A percentile compares a stretch with the other conserved stretches of the same genome.
Evolutionary conservation across 2,329 filamentous ascomycete species (phyloP).

Genomic region (Endoconidiophora laricicola): DNA sequence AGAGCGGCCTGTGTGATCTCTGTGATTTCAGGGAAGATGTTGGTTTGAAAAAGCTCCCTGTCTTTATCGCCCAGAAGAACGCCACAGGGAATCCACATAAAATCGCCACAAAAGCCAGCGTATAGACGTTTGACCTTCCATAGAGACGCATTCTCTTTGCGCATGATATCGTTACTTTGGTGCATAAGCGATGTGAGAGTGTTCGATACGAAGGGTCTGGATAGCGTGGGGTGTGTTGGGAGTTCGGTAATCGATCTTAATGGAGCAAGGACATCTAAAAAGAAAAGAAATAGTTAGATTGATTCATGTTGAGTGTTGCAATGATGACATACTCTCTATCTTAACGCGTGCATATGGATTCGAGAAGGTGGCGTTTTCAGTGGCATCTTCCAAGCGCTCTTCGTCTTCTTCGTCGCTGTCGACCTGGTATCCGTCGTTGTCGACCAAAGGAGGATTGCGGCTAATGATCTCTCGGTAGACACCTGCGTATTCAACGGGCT

Average conservation of each 20-base stretch:
- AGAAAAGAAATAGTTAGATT: slow-evolving; percentile 14
- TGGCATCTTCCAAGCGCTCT: slow-evolving; percentile 42
- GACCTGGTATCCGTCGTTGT: slow-evolving; percentile 63
- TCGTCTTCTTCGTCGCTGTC: slow-evolving; percentile 57
- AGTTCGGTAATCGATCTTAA: slow-evolving; percentile 60
- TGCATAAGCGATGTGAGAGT: slow-evolving; percentile 54
- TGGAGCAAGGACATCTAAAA: slow-evolving; percentile 53
- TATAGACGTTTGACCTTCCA: slow-evolving; percentile 61
- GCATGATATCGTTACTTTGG: slow-evolving; percentile 53
- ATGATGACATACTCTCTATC: slow-evolving; percentile 44
- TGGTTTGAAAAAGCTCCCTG: slow-evolving; percentile 35
- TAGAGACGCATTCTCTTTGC: slow-evolving; percentile 55
- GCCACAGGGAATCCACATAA: slow-evolving; percentile 47
- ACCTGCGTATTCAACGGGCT: slow-evolving; percentile 60
- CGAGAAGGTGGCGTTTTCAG: slow-evolving; percentile 46
- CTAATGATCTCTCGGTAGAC: slow-evolving; percentile 57
- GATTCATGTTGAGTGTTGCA: background rate
- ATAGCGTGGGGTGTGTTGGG: slow-evolving; percentile 56
- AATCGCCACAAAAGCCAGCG: slow-evolving; percentile 58
- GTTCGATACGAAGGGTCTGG: slow-evolving; percentile 56
- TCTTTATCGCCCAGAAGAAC: slow-evolving; percentile 41
- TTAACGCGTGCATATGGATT: slow-evolving; percentile 60
- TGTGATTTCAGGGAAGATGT: slow-evolving; percentile 25
- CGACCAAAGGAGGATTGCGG: slow-evolving; percentile 54
- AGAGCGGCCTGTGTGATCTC: slow-evolving; percentile 16